Percentiles rank a stretch among this genome's conserved stretches.
phyloP scores from a whole-genome alignment of 108 stramenopile genomes.

The Cyclotella atomus region DNA sequence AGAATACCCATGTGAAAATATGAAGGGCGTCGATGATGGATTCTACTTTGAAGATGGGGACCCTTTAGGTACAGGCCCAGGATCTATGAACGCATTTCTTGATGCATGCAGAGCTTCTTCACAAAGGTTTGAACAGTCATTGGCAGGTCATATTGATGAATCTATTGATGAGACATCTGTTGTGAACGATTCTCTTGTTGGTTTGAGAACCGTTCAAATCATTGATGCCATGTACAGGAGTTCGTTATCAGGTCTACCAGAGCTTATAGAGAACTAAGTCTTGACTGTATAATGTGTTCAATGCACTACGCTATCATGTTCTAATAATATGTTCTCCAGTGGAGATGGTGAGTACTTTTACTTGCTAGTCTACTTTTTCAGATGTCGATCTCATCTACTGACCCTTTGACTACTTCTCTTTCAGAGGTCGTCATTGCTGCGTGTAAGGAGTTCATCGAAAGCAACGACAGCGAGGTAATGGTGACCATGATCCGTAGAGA shows the following conservation, averaged over 20 bases:
- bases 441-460: constrained; percentile 33
- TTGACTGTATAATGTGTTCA: no score
- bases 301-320: no score
- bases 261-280: constrained; percentile 9
- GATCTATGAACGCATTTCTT: constrained; percentile 34
- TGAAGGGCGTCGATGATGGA: constrained; percentile 56
- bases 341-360: no score
- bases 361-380: no score
- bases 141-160: neutral
- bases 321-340: no score
- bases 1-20: constrained; percentile 30
- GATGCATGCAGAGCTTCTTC: constrained; percentile 35
- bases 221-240: constrained; percentile 41
- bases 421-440: constrained; percentile 33
- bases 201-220: constrained; percentile 41
- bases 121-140: neutral
- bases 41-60: constrained; percentile 79
- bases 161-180: neutral
- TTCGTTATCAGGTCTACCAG: constrained; percentile 28
- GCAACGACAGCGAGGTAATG: constrained; percentile 20
- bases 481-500: constrained; percentile 35
- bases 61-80: constrained; percentile 26
- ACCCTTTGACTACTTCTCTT: neutral
- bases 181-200: constrained; percentile 44
- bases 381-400: neutral